Evolutionary conservation across 352 stramenopile species (phyloP), one percentile per base, ranked within the genome.

Genomic region (Phytophthora lateralis): DNA sequence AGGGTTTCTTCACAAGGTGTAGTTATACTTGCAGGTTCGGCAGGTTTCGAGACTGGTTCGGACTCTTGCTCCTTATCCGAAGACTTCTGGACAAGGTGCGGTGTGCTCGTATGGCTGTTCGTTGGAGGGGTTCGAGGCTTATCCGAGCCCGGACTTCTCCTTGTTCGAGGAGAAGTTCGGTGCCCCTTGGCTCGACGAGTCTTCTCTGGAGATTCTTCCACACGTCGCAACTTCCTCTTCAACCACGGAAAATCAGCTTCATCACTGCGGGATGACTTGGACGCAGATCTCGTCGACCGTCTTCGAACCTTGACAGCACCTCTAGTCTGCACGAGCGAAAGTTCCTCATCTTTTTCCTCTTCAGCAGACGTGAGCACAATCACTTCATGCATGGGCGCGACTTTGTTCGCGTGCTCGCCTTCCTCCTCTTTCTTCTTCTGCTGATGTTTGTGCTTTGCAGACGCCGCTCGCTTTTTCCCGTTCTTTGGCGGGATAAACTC

Each of bases 201-300:
- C 10, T 34, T 12, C 34, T 1, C 39, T n/a, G 42, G n/a, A 35
- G 4, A 49, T 18, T n/a, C 14, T 24, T 63, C 55, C n/a, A 49
- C 51, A 10, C 44, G 35, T 49, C 44, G 54, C 24, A 49, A 11
- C 26, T 62, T 62, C 27, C 55, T 12, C 29, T 49, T 30, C 1
- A 62, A n/a, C 55, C 21, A 62, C 9, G 35, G 24, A n/a, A 38
- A 30, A 14, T 62, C 54, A 8, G 48, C 46, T 27, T 29, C 43
- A 41, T 41, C 27, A 41, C 37, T 58, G 11, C 14, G 41, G 24
- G 6, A 27, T 8, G 54, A 34, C 14, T 42, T 49, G 4, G 11
- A 18, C 14, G 8, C 27, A n/a, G 38, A 21, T 18, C 29, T 51
- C 15, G 6, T 29, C 29, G 45, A 15, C 7, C 41, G 52, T 11